Evolutionary conservation across 306 rosid species (phyloP), one percentile per base, ranked within the genome.

Genomic region (Ormosia semicastrata): DNA sequence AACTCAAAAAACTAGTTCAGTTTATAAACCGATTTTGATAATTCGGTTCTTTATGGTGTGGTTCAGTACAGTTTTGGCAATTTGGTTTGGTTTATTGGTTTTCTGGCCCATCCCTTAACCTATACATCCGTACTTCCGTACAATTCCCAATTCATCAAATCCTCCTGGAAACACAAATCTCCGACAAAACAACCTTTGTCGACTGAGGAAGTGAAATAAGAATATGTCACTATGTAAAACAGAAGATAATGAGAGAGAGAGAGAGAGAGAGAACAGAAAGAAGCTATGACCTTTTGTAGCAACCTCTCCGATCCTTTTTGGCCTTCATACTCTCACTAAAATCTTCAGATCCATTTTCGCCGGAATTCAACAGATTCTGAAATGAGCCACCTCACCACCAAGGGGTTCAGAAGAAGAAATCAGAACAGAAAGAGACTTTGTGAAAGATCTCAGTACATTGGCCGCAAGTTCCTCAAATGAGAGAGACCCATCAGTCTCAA

Each of bases 271-370:
- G 8, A 52, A 24, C 24, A 29, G 3, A 15, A 1, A n/a, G 32
- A 66, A 93, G 97, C 97, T 94, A 24, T 24, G 24, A 24, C 83
- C 94, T 83, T 68, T 87, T 85, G 78, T 89, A 89, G 89, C 89
- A 78, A 6, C 93, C 94, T 79, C 91, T 85, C 47, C 86, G 85
- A 74, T 76, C 72, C 75, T 85, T 90, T 17, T 66, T 24, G 50
- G 33, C 76, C 85, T 83, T 83, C 73, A 24, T 44, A 72, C 84
- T 77, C 75, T 83, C 57, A 65, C 82, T 76, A 30, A 85, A 85
- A 58, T 85, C 86, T 43, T 81, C 86, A 56, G 76, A 57, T 17
- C n/a, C 64, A 54, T 62, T 9, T n/a, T 32, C 30, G 6, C 54
- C 46, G 54, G 86, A 85, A 37, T 59, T 59, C 11, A 84, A 80